phyloP scores from a whole-genome alignment of 768 basidiomycete genomes.

The Mycena rosella region DNA sequence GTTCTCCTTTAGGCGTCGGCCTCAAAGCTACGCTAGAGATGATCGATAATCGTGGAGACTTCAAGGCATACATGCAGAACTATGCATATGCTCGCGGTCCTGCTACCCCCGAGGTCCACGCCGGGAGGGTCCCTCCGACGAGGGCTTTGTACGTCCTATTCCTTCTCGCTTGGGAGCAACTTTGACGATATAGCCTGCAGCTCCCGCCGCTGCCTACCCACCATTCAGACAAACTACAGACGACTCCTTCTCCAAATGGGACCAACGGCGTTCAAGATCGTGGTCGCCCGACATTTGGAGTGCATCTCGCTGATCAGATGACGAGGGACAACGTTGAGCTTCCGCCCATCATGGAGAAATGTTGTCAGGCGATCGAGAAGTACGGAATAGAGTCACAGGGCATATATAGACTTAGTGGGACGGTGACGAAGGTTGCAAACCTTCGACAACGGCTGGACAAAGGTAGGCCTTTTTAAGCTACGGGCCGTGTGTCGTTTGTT shows the following conservation, averaged over 20 bases:
- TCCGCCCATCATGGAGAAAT: constrained; percentile 88
- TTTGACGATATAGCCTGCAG: constrained; percentile 49
- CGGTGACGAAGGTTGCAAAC: constrained; percentile 85
- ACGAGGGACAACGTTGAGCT: constrained; percentile 90
- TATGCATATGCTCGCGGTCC: constrained; percentile 91
- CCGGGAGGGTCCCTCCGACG: constrained; percentile 90
- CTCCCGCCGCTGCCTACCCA: constrained; percentile 72
- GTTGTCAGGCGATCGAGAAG: constrained; percentile 92
- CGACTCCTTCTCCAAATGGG: constrained; percentile 37
- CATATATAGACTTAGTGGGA: constrained; percentile 95
- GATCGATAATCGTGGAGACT: constrained; percentile 95
- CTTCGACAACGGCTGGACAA: constrained; percentile 88
- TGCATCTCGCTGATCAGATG: constrained; percentile 95
- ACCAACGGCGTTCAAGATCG: constrained; percentile 63
- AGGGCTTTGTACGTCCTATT: constrained; percentile 88
- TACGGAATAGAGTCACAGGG: constrained; percentile 88
- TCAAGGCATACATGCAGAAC: constrained; percentile 97
- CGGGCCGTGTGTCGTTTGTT: neutral
- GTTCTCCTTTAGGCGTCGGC: constrained; percentile 50
- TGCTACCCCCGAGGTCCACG: constrained; percentile 75
- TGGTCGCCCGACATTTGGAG: constrained; percentile 89
- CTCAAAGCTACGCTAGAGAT: constrained; percentile 89
- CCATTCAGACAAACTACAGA: constrained; percentile 39
- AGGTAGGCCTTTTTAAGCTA: constrained; percentile 60
- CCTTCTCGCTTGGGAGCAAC: constrained; percentile 11